These are phyloP conservation scores for Saturnispora serradocipensis DNA, from an alignment of 805 yeast genomes.

Conservation along the genomic window DNA sequence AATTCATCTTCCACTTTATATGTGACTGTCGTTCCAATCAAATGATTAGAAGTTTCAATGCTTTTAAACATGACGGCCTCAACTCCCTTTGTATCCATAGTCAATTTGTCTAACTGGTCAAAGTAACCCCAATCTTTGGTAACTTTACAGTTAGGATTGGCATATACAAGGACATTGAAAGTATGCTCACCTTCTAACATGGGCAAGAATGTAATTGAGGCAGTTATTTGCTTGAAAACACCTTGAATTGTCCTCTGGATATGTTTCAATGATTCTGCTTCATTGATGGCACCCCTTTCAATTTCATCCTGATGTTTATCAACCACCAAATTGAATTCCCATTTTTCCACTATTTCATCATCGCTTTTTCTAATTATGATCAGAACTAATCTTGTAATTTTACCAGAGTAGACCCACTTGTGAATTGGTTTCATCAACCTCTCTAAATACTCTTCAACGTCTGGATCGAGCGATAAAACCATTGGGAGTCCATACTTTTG, in stretches of 20 bases:
- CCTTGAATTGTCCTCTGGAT: conserved; percentile 75
- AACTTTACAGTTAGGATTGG: conserved; percentile 56
- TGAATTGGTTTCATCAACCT: conserved; percentile 61
- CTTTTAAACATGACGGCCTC: conserved; percentile 65
- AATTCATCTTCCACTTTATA: conserved; percentile 30
- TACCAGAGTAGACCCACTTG: conserved; percentile 64
- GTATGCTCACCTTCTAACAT: conserved; percentile 56
- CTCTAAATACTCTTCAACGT: conserved; percentile 59
- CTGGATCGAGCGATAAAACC: conserved; percentile 65
- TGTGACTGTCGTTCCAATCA: conserved; percentile 64
- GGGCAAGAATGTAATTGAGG: conserved; percentile 81
- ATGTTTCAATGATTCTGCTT: conserved; percentile 31
- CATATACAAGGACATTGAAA: conserved; percentile 76
- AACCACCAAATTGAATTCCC: conserved; percentile 52
- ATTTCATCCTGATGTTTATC: conserved; percentile 12
- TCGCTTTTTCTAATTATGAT: conserved; percentile 63
- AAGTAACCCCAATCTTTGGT: conserved; percentile 79
- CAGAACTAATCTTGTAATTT: conserved; percentile 58
- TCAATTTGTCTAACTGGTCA: conserved; percentile 38
- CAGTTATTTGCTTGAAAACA: conserved; percentile 79
- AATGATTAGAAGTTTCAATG: conserved; percentile 59
- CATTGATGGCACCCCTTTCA: conserved; percentile 5
- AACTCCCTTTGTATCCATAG: conserved; percentile 38
- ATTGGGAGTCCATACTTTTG: conserved; percentile 73
- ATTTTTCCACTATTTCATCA: conserved; percentile 65